A percentile compares a stretch with the other conserved stretches of the same genome.
Conservation (phyloP, 2,329 filamentous ascomycete species). For the Penicillium sp. region DNA sequence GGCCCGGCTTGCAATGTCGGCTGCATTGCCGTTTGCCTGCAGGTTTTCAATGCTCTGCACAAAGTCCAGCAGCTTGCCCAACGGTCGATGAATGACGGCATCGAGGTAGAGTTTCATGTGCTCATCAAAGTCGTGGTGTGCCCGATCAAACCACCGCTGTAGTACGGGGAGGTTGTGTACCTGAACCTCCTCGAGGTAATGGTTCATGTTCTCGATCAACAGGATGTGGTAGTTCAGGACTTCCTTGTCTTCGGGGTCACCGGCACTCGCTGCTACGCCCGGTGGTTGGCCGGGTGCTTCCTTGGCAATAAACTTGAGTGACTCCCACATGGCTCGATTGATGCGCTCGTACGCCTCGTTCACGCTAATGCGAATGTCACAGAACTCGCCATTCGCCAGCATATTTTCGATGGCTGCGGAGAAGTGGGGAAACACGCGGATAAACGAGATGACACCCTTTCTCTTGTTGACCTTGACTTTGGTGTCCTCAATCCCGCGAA, state of each 20-base stretch:
- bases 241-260: slow-evolving; percentile 88
- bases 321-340: slow-evolving; percentile 95
- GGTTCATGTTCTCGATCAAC: slow-evolving; percentile 98
- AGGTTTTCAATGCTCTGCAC: slow-evolving; percentile 81
- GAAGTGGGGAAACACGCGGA: slow-evolving; percentile 88
- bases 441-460: slow-evolving; percentile 93
- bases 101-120: slow-evolving; percentile 85
- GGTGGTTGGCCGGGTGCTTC: slow-evolving; percentile 60
- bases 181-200: slow-evolving; percentile 90
- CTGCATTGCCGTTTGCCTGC: slow-evolving; percentile 54
- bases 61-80: slow-evolving; percentile 89
- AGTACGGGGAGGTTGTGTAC: slow-evolving; percentile 70
- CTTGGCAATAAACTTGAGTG: slow-evolving; percentile 88
- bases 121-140: slow-evolving; percentile 73
- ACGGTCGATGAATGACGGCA: slow-evolving; percentile 80
- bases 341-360: slow-evolving; percentile 86
- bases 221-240: slow-evolving; percentile 96
- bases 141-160: slow-evolving; percentile 77
- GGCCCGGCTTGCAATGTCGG: slow-evolving; percentile 71
- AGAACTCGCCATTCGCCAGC: slow-evolving; percentile 61
- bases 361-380: slow-evolving; percentile 71
- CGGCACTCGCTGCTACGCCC: slow-evolving; percentile 46
- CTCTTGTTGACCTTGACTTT: slow-evolving; percentile 99
- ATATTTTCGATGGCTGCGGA: slow-evolving; percentile 80
- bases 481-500: slow-evolving; percentile 93